Percentiles rank a stretch among this genome's conserved stretches.
These are phyloP conservation scores for Neophaeococcomyces aloes DNA, from an alignment of 2,329 filamentous ascomycete species.

Conservation along the genomic window DNA sequence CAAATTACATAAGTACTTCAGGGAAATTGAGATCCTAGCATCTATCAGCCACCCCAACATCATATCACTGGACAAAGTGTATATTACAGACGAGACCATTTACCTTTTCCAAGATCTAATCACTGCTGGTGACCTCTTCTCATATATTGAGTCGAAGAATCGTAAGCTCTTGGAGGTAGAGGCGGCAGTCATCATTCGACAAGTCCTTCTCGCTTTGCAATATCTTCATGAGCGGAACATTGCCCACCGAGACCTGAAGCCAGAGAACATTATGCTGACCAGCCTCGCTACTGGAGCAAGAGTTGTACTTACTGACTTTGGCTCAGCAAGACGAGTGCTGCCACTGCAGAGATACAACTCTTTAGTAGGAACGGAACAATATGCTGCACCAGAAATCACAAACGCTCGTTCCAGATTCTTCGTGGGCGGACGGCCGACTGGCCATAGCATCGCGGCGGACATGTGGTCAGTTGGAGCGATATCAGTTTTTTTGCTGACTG, in stretches of 20 bases:
- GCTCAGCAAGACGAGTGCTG: constrained; percentile 37
- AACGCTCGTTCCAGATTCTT: constrained; percentile 25
- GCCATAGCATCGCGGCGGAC: constrained; percentile 49
- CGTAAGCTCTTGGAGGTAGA: constrained; percentile 39
- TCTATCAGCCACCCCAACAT: constrained; percentile 51
- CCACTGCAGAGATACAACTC: constrained; percentile 41
- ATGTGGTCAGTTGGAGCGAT: constrained; percentile 54
- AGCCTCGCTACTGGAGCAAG: constrained; percentile 41
- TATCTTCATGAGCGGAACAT: constrained; percentile 47
- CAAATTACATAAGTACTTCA: constrained; percentile 27
- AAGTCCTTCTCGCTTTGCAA: constrained; percentile 47
- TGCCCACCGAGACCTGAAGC: constrained; percentile 53
- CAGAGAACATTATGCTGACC: constrained; percentile 53
- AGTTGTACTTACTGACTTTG: constrained; percentile 52
- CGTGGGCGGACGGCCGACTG: background rate
- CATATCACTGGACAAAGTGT: constrained; percentile 46
- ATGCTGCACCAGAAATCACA: constrained; percentile 47
- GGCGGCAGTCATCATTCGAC: constrained; percentile 44
- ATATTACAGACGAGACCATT: constrained; percentile 43
- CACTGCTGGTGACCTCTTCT: constrained; percentile 51
- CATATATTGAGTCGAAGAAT: constrained; percentile 44
- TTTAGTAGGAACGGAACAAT: constrained; percentile 46
- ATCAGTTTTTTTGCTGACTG: constrained; percentile 42
- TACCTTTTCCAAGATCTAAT: constrained; percentile 54
- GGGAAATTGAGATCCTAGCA: constrained; percentile 39